A percentile compares a stretch with the other conserved stretches of the same genome.
Conservation (phyloP, 768 basidiomycete species). For the Cystobasidiopsis lactophilus region DNA sequence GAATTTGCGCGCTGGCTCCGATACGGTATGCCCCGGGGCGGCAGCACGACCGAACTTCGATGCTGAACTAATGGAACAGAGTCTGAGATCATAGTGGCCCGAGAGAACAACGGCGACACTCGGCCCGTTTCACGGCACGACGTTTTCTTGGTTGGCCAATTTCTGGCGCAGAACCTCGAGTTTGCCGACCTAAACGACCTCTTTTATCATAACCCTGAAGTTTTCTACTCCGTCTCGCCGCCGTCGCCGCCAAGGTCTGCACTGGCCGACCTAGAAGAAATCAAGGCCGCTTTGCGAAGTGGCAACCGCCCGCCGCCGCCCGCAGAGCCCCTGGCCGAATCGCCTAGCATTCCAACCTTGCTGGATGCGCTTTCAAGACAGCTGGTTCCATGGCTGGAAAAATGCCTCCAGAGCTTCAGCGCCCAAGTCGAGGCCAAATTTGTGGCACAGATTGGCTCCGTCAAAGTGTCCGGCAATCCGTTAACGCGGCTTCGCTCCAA, state of each 20-base stretch:
- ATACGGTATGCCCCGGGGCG: slow-evolving; percentile 18
- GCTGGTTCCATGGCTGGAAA: no score
- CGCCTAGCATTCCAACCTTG: neutral
- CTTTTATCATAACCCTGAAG: no score
- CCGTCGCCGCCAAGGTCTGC: no score
- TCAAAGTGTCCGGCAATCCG: no score
- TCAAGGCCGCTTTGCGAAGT: neutral
- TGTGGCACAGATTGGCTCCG: no score
- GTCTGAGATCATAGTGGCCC: slow-evolving; percentile 13
- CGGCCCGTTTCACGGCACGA: slow-evolving; percentile 5
- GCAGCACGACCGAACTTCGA: no score
- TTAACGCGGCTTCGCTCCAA: no score
- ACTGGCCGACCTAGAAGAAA: neutral
- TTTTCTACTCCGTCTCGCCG: neutral
- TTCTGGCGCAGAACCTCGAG: neutral
- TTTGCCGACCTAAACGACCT: neutral
- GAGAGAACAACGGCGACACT: slow-evolving; percentile 6
- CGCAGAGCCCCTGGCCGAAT: neutral
- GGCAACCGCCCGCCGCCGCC: neutral
- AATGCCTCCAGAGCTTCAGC: no score
- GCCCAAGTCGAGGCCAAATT: neutral
- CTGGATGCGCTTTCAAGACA: no score
- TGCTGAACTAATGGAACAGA: no score
- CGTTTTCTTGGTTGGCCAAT: neutral
- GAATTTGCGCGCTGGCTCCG: slow-evolving; percentile 18